phyloP scores from a whole-genome alignment of 805 yeast species.

The Candida gorgasii region DNA sequence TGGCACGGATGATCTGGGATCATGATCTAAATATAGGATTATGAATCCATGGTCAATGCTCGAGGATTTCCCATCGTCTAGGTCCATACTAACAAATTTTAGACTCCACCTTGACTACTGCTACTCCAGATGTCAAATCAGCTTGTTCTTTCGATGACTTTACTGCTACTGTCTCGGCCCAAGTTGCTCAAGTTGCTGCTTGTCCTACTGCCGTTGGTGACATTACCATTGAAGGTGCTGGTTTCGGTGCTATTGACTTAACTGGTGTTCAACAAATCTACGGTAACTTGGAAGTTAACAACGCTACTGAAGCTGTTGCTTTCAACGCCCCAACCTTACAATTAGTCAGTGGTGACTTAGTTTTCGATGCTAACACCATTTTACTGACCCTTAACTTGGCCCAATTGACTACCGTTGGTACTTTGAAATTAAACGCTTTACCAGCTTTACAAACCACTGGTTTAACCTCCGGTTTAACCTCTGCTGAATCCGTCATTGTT shows the following conservation, averaged over 20 bases:
- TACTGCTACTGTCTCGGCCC: constrained; percentile 79
- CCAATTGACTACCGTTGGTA: constrained; percentile 75
- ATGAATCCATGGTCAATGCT: too few relatives aligned
- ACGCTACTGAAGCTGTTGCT: constrained; percentile 61
- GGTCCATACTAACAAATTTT: constrained; percentile 8
- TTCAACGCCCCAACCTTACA: constrained; percentile 80
- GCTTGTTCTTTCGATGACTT: constrained; percentile 63
- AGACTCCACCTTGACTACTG: constrained; percentile 48
- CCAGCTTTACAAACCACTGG: constrained; percentile 77
- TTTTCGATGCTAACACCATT: constrained; percentile 62
- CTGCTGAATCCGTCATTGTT: constrained; percentile 67
- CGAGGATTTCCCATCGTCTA: not conserved
- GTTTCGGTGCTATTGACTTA: constrained; percentile 60
- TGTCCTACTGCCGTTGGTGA: constrained; percentile 85
- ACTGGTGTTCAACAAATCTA: constrained; percentile 73
- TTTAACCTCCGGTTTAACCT: constrained; percentile 67
- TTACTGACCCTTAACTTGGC: constrained; percentile 74
- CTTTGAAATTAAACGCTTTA: constrained; percentile 76
- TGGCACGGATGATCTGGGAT: not conserved
- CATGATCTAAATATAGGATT: not conserved
- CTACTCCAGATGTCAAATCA: constrained; percentile 57
- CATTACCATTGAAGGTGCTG: constrained; percentile 63
- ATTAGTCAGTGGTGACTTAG: constrained; percentile 71
- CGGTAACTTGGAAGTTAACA: constrained; percentile 70
- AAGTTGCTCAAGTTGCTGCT: constrained; percentile 68